Percentiles rank a stretch among this genome's conserved stretches.
These are phyloP conservation scores for Sporobolomyces roseus DNA, from an alignment of 768 basidiomycete species.

Conservation along the genomic window DNA sequence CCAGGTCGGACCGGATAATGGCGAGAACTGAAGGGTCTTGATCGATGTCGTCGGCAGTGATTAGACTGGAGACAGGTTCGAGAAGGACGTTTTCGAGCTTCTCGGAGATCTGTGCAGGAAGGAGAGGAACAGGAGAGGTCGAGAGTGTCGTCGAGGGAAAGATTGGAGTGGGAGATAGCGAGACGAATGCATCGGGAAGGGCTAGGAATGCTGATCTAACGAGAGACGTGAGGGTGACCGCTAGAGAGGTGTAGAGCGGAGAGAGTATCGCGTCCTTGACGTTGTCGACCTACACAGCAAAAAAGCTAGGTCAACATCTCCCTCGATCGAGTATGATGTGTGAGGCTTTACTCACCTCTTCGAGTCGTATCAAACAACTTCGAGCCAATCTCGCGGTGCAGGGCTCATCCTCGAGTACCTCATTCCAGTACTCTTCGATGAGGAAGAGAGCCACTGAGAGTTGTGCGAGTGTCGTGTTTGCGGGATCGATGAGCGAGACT, in stretches of 20 bases:
- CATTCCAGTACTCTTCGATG: constrained; percentile 29
- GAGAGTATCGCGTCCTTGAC: neutral
- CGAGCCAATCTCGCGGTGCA: constrained; percentile 17
- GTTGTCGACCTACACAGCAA: neutral
- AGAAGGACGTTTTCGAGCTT: constrained; percentile 10
- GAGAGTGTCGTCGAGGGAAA: constrained; percentile 15
- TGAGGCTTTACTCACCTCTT: neutral
- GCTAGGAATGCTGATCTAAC: constrained; percentile 35
- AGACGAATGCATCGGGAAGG: constrained; percentile 35
- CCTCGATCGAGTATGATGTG: neutral
- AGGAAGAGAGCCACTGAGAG: constrained; percentile 29
- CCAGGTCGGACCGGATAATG: constrained; percentile 25
- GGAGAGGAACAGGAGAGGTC: neutral
- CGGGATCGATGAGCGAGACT: constrained; percentile 22
- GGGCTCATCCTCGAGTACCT: constrained; percentile 27
- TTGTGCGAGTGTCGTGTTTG: constrained; percentile 5
- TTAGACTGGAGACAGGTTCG: neutral
- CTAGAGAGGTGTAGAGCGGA: neutral
- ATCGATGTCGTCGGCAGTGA: neutral
- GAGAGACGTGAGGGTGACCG: neutral
- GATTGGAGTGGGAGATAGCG: constrained; percentile 28
- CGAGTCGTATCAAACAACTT: constrained; percentile 14
- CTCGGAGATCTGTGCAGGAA: neutral
- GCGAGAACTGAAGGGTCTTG: constrained; percentile 1
- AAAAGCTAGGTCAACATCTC: neutral